These are phyloP conservation scores for Skeletonema potamos DNA, from an alignment of 108 stramenopile species.

Conservation along the genomic window DNA sequence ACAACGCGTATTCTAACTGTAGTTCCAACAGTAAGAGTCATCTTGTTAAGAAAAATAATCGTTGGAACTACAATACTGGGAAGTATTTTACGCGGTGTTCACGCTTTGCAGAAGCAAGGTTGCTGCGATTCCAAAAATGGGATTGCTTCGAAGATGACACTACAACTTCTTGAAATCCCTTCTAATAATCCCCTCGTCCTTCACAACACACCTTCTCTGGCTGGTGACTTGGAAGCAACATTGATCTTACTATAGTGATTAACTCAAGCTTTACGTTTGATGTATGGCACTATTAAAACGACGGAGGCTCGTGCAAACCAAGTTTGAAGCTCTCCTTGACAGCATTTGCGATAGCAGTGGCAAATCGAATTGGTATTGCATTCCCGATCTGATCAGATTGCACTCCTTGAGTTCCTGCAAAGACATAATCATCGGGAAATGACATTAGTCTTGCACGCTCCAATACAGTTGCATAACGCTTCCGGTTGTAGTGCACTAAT, in stretches of 20 bases:
- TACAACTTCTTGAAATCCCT: too few relatives aligned
- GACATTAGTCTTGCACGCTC: conserved; percentile 40
- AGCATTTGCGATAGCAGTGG: conserved; percentile 18
- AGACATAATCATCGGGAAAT: conserved; percentile 35
- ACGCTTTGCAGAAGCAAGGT: too few relatives aligned
- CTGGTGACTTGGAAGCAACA: too few relatives aligned
- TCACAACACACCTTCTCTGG: too few relatives aligned
- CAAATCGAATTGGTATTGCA: conserved; percentile 42
- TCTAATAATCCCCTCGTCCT: too few relatives aligned
- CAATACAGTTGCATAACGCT: conserved; percentile 26
- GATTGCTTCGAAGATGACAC: background rate
- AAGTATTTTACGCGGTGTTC: too few relatives aligned
- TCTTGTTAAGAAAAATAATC: too few relatives aligned
- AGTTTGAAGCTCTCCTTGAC: conserved; percentile 3
- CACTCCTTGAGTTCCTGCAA: conserved; percentile 22
- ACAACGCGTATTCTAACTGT: background rate
- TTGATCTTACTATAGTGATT: background rate
- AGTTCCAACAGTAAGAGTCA: background rate
- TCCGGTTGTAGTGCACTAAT: conserved; percentile 35
- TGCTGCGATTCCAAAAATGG: background rate
- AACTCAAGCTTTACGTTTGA: background rate
- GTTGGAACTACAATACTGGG: too few relatives aligned
- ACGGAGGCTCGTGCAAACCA: background rate
- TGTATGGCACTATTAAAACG: background rate
- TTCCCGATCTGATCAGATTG: conserved; percentile 44